Conservation (phyloP, 2,329 filamentous ascomycete species). For the Plectosphaerella cucumerina region DNA sequence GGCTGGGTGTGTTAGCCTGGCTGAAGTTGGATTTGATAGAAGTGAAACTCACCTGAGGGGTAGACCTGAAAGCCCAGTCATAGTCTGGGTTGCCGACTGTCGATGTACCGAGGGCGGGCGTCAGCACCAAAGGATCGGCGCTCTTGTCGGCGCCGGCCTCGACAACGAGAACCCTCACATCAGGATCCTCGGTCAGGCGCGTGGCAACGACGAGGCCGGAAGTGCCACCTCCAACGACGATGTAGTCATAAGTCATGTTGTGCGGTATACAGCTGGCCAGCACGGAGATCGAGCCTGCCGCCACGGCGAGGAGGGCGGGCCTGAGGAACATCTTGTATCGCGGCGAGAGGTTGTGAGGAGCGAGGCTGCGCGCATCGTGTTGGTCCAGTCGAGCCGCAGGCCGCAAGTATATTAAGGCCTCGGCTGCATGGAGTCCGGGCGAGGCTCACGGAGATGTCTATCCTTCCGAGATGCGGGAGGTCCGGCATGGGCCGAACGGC, state of each 20-base stretch:
- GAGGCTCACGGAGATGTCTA: not conserved
- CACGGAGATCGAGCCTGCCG: not conserved
- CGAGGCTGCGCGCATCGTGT: too few relatives aligned
- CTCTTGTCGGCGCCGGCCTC: slow-evolving; percentile 14
- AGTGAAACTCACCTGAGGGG: slow-evolving; percentile 14
- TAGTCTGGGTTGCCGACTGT: slow-evolving; percentile 14
- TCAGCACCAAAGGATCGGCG: slow-evolving; percentile 10
- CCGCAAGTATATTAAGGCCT: not conserved
- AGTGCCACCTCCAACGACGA: slow-evolving; percentile 38
- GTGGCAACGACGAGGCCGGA: slow-evolving; percentile 36
- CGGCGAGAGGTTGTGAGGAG: not conserved
- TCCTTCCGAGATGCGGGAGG: slow-evolving; percentile 8
- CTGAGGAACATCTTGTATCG: not conserved
- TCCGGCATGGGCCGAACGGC: too few relatives aligned
- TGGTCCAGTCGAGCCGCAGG: too few relatives aligned
- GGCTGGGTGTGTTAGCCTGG: slow-evolving; percentile 1
- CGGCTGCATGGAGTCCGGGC: not conserved
- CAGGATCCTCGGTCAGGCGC: slow-evolving; percentile 20
- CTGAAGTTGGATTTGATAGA: too few relatives aligned
- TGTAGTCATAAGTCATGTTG: slow-evolving; percentile 16
- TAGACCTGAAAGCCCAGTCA: slow-evolving; percentile 16
- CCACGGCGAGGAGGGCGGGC: slow-evolving; percentile 2
- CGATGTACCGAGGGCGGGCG: slow-evolving; percentile 11
- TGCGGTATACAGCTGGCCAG: slow-evolving; percentile 5
- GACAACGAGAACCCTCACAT: slow-evolving; percentile 5